Evolutionary conservation across 768 basidiomycete species (phyloP).

Genomic region (Russula griseocarnosa): DNA sequence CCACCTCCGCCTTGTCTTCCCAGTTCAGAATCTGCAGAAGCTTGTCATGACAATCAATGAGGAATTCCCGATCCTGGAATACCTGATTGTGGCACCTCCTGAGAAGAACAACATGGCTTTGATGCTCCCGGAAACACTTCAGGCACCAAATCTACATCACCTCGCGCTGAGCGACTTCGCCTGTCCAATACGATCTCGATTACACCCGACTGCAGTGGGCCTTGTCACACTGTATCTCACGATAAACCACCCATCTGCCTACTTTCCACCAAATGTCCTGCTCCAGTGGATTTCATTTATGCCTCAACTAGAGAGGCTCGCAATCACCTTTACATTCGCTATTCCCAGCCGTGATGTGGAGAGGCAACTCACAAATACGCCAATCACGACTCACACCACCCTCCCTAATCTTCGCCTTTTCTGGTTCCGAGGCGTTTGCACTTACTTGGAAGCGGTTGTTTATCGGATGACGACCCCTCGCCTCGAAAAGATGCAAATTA

Average conservation of each 20-base stretch:
- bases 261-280: too few species aligned
- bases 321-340: background rate
- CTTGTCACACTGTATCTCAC: too few species aligned
- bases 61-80: background rate
- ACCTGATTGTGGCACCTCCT: background rate
- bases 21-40: background rate
- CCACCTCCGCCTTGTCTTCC: background rate
- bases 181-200: background rate
- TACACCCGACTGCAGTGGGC: too few species aligned
- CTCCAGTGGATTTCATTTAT: background rate
- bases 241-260: too few species aligned
- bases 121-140: background rate
- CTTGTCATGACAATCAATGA: background rate
- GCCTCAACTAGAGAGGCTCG: background rate
- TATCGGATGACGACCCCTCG: background rate
- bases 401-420: background rate
- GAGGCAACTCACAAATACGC: background rate
- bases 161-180: background rate
- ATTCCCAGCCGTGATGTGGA: background rate
- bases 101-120: background rate
- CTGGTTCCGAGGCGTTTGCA: background rate
- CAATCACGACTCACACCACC: background rate
- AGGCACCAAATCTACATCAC: background rate
- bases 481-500: background rate
- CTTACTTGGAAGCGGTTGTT: background rate